A percentile compares a stretch with the other conserved stretches of the same genome.
Evolutionary conservation across 495 filamentous ascomycete genomes (phyloP).

Genomic region (Penicillium simplicissimum): DNA sequence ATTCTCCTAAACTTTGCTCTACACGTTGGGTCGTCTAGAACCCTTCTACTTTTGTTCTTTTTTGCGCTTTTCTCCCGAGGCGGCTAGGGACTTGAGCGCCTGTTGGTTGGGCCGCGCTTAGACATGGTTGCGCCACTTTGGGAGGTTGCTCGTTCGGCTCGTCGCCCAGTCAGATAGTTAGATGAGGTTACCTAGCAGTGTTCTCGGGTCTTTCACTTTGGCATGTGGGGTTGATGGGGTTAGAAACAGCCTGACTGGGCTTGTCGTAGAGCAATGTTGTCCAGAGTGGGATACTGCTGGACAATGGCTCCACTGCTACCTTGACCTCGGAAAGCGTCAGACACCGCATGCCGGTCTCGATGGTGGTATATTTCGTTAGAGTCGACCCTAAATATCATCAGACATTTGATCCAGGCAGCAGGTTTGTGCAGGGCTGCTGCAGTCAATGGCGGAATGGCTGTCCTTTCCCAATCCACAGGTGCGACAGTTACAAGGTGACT

Average conservation of each 20-base stretch:
- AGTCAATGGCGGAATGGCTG: constrained; percentile 8
- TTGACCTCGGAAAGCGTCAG: background rate
- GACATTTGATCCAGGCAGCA: background rate
- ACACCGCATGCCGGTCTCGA: background rate
- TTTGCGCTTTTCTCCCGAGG: constrained; percentile 13
- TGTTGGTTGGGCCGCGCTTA: constrained; percentile 28
- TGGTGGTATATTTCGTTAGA: constrained; percentile 14
- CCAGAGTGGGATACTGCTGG: constrained; percentile 28
- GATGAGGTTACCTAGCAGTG: constrained; percentile 23
- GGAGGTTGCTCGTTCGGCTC: constrained; percentile 5
- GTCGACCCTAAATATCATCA: background rate
- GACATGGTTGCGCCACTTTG: constrained; percentile 12
- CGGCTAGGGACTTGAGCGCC: constrained; percentile 20
- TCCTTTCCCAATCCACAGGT: background rate
- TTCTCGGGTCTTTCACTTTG: constrained; percentile 10
- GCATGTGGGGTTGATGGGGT: constrained; percentile 5
- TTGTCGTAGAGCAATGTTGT: constrained; percentile 3
- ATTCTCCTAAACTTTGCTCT: constrained; percentile 17
- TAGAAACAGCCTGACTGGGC: constrained; percentile 4
- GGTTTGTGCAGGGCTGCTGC: constrained; percentile 21
- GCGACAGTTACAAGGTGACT: background rate
- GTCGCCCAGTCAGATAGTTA: constrained; percentile 16
- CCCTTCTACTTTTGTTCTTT: constrained; percentile 13
- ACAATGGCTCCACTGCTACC: background rate
- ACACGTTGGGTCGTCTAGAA: constrained; percentile 12